Evolutionary conservation across 495 filamentous ascomycete species (phyloP), one percentile per base, ranked within the genome.

Genomic region (Oleoguttula mirabilis): DNA sequence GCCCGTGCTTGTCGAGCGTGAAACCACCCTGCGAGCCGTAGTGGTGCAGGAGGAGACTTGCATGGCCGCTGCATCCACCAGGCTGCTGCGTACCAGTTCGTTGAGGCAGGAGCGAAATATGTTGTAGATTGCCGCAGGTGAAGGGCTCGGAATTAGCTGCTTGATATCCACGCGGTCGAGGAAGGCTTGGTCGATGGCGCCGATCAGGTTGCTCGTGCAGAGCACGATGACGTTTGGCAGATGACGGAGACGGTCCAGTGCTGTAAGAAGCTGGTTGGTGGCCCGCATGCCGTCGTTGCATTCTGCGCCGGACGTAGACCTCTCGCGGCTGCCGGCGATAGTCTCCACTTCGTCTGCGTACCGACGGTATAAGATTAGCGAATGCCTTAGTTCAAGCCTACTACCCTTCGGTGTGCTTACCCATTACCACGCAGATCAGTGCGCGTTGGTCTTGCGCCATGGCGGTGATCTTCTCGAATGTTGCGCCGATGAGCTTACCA

Each of bases 311-410:
- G 23, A 55, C 3, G 58, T 50, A n/a, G 66, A 57, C 20, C 60
- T 58, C 35, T 67, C 62, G 24, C 70, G 65, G 4, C 59, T 56
- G 25, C 64, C 56, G 21, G 70, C 63, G 15, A 77, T 51, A 21
- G 63, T 73, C 43, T 77, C 73, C 10, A 77, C 63, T 36, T 74
- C 72, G 48, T 76, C 73, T n/a, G n/a, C n/a, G n/a, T n/a, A n/a
- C n/a, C n/a, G n/a, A n/a, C n/a, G n/a, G n/a, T n/a, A n/a, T n/a
- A n/a, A n/a, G n/a, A n/a, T n/a, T n/a, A n/a, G n/a, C n/a, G n/a
- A n/a, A n/a, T n/a, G n/a, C n/a, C n/a, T n/a, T n/a, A n/a, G n/a
- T n/a, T n/a, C n/a, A n/a, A n/a, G n/a, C n/a, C n/a, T n/a, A n/a
- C n/a, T n/a, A n/a, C n/a, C n/a, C n/a, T n/a, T n/a, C n/a, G n/a